Conservation (phyloP, 306 rosid species). For the Cyamopsis tetragonoloba region DNA sequence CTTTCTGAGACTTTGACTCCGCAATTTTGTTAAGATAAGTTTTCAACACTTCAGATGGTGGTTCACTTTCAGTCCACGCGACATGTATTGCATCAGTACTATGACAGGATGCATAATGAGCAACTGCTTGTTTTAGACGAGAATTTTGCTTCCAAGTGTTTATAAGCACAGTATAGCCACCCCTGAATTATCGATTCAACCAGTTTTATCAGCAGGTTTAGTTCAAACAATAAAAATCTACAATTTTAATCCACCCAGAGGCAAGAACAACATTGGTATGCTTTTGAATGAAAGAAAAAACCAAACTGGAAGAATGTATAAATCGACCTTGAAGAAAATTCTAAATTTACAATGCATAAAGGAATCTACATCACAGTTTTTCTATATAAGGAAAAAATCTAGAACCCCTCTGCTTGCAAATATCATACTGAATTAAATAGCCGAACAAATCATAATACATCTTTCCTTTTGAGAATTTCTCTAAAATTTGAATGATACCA, state of each 20-base stretch:
- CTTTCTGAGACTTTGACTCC: slow-evolving; percentile 28
- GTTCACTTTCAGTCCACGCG: slow-evolving; percentile 44
- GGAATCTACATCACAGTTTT: not conserved
- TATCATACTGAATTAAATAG: not conserved
- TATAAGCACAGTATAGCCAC: slow-evolving; percentile 51
- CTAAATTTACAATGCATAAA: not conserved
- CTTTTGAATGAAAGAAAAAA: not conserved
- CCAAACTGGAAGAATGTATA: not conserved
- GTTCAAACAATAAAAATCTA: not conserved
- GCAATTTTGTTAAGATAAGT: slow-evolving; percentile 36
- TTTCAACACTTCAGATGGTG: slow-evolving; percentile 36
- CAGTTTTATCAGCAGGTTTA: slow-evolving; percentile 3
- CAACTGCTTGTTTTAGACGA: slow-evolving; percentile 40
- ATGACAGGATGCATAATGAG: slow-evolving; percentile 48
- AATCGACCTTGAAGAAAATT: not conserved
- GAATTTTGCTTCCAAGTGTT: slow-evolving; percentile 55
- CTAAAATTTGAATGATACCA: not conserved
- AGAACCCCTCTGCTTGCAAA: not conserved
- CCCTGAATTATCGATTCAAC: slow-evolving; percentile 29
- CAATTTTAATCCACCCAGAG: not conserved
- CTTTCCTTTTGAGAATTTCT: not conserved
- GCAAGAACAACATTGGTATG: not conserved
- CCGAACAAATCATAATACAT: not conserved
- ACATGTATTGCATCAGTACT: slow-evolving; percentile 38
- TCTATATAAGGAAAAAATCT: not conserved